Base-by-base conservation (phyloP, 495 filamentous ascomycete genomes). In the Coniosporium apollinis region DNA sequence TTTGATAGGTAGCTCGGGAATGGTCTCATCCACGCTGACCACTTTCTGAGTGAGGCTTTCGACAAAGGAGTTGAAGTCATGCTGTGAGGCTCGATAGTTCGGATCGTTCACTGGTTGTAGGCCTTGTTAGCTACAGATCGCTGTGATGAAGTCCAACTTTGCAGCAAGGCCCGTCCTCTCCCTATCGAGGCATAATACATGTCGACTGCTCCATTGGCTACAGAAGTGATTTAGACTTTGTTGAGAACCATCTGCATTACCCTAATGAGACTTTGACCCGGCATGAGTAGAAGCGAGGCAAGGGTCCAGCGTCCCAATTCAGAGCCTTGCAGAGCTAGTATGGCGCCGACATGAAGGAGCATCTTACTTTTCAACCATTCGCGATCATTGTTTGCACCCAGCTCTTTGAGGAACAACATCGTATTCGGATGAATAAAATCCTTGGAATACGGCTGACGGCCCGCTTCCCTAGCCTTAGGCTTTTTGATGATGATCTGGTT, bases 1-100 rank as follows among this genome's bases (percentile, higher is more conserved):
- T 47, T 85, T 83, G 19, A 71, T 59, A 5, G 84, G 83, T 18
- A 91, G 60, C 42, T 87, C 82, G 0, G 84, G 84, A 39, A 93
- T 70, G 5, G 82, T 91, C 14, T 72, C 62, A 49, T 93, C 84
- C 20, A 61, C 58, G 32, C 74, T 72, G 14, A 66, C 60, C 40
- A 93, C 69, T 49, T 76, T 76, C 37, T 74, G 59, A 5, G 77
- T 78, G 16, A 89, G 52, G 25, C 60, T 59, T 37, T 76, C 76
- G 18, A 82, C 68, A 42, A 80, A 93, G 13, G 67, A 67, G 24
- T 80, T 71, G 61, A 78, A 91, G 45, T 93, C 82, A 36, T 76
- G 73, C 39, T 82, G 68, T 3, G 81, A 67, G 39, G 71, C 62
- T 39, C 82, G 72, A 55, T 75, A 91, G 44, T 85, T 79, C 30